Conservation (phyloP, 805 yeast genomes). For the Brettanomyces sp. region DNA sequence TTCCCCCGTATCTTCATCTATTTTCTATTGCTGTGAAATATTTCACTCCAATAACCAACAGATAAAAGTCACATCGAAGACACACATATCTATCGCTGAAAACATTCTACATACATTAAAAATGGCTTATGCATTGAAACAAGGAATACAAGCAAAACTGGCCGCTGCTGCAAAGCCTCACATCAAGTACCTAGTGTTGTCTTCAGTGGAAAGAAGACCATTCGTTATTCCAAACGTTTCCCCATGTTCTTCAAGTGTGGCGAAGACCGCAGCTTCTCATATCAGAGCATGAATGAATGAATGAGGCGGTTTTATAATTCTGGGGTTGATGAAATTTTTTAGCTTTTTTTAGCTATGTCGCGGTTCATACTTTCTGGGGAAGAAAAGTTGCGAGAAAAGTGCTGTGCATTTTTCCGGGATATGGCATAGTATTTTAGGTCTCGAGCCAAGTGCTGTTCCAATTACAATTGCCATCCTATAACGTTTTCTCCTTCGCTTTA, state of each 20-base stretch:
- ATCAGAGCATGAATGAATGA: too few relatives aligned
- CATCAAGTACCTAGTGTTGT: not conserved
- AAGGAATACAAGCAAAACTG: not conserved
- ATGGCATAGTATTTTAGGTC: too few relatives aligned
- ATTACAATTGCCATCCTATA: too few relatives aligned
- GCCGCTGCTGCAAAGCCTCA: not conserved
- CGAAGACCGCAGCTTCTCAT: too few relatives aligned
- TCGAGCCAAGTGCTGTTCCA: too few relatives aligned
- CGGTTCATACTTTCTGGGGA: not conserved
- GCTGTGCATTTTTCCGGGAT: not conserved
- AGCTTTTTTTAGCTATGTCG: not conserved
- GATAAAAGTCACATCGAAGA: too few relatives aligned
- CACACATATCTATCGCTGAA: too few relatives aligned
- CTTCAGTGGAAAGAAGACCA: constrained; percentile 36
- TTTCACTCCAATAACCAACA: too few relatives aligned
- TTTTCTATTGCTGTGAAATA: too few relatives aligned
- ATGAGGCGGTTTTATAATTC: not conserved
- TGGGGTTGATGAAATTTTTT: not conserved
- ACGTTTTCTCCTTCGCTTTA: not conserved
- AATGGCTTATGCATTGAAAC: not conserved
- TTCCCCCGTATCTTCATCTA: too few relatives aligned
- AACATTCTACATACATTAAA: too few relatives aligned
- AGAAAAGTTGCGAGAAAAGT: constrained; percentile 25
- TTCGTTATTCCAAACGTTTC: constrained; percentile 57
- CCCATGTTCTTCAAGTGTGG: constrained; percentile 23